These are phyloP conservation scores for Penicillium fuscoglaucum DNA, from an alignment of 2,329 filamentous ascomycete species.

Conservation along the genomic window DNA sequence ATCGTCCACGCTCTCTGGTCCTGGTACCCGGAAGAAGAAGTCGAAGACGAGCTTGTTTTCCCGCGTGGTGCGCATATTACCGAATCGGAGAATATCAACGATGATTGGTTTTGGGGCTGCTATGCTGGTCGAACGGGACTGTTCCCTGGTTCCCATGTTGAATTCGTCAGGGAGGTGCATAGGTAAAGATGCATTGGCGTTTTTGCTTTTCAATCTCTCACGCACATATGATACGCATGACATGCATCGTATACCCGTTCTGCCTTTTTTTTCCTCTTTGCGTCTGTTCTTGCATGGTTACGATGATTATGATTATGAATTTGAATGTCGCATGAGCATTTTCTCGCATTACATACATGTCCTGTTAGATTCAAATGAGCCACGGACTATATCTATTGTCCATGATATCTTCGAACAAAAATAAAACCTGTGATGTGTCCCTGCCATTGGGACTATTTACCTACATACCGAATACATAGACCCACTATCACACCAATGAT, in stretches of 20 bases:
- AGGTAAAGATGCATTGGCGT: slow-evolving; percentile 13
- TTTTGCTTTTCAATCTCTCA: not conserved
- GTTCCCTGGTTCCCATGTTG: slow-evolving; percentile 78
- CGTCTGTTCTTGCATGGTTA: not conserved
- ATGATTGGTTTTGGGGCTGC: slow-evolving; percentile 84
- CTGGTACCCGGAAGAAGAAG: slow-evolving; percentile 66
- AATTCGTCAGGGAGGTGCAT: slow-evolving; percentile 44
- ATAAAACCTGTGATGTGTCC: not conserved
- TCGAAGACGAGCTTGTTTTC: slow-evolving; percentile 74
- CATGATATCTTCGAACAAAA: not conserved
- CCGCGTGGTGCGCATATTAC: slow-evolving; percentile 78
- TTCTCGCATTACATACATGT: not conserved
- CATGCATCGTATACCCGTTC: not conserved
- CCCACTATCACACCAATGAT: not conserved
- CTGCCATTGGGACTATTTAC: not conserved
- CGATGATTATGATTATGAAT: slow-evolving; percentile 9
- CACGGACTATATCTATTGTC: not conserved
- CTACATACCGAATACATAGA: not conserved
- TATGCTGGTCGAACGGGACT: slow-evolving; percentile 79
- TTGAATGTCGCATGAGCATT: not conserved
- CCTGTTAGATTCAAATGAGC: not conserved
- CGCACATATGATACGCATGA: not conserved
- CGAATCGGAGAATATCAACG: slow-evolving; percentile 84
- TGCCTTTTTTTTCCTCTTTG: not conserved
- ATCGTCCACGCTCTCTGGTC: slow-evolving; percentile 68